A percentile compares a stretch with the other conserved stretches of the same genome.
These are phyloP conservation scores for Pseudoperonospora humuli DNA, from an alignment of 352 stramenopile genomes.

Conservation along the genomic window DNA sequence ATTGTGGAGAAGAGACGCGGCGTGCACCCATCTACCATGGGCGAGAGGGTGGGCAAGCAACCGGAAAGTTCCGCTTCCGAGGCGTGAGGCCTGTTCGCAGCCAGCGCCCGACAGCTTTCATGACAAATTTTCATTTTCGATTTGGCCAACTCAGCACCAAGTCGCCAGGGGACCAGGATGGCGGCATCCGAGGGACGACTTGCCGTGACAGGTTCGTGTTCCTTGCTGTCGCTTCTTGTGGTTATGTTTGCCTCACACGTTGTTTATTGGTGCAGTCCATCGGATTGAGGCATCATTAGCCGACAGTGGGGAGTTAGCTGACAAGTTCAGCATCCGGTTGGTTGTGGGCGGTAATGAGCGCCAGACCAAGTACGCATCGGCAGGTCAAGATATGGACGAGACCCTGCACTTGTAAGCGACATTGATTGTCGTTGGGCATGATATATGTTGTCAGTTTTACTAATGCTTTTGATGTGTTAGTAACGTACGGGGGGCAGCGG, in stretches of 20 bases:
- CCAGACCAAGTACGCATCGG: constrained; percentile 18
- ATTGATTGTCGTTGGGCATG: too few species aligned
- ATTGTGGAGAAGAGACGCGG: constrained; percentile 4
- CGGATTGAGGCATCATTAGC: too few species aligned
- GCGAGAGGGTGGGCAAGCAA: constrained; percentile 12
- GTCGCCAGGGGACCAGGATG: constrained; percentile 21
- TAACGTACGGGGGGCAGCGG: constrained; percentile 24
- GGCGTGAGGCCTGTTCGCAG: not conserved
- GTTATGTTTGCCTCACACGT: not conserved
- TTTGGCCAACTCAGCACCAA: constrained; percentile 26
- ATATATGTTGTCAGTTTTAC: too few species aligned
- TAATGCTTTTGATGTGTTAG: constrained; percentile 18
- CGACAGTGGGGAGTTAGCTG: not conserved
- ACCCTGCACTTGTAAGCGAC: constrained; percentile 29
- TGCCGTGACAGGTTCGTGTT: constrained; percentile 26
- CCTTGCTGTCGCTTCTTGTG: not conserved
- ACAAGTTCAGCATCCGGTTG: constrained; percentile 21
- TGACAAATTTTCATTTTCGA: constrained; percentile 26
- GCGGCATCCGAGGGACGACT: constrained; percentile 38
- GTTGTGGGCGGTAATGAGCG: constrained; percentile 17
- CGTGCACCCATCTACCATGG: constrained; percentile 3
- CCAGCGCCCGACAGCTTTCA: not conserved
- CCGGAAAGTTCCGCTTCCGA: constrained; percentile 12
- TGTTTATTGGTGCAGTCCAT: constrained; percentile 22
- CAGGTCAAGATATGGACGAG: constrained; percentile 26